These are phyloP conservation scores for Ophiostoma sp. DNA, from an alignment of 2,329 filamentous ascomycete genomes.

Conservation along the genomic window DNA sequence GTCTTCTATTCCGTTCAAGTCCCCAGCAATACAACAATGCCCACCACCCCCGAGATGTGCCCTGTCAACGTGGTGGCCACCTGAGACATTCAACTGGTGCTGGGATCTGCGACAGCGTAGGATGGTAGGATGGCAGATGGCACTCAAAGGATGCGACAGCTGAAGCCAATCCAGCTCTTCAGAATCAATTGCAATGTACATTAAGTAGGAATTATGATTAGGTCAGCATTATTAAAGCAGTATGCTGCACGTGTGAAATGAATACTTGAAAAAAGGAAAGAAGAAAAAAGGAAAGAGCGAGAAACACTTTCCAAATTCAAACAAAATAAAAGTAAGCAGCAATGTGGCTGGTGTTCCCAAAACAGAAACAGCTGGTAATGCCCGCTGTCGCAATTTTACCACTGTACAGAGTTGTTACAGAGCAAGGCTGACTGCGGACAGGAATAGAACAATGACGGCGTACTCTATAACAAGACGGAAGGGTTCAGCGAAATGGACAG, in stretches of 20 bases:
- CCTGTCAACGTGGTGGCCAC: not conserved
- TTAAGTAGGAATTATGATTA: not conserved
- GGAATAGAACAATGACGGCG: slow-evolving; percentile 22
- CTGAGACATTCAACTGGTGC: slow-evolving; percentile 1
- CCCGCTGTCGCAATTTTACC: not conserved
- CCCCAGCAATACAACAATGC: not conserved
- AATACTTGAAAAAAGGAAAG: not conserved
- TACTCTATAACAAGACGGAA: not conserved
- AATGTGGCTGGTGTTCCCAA: not conserved
- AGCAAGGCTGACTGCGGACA: slow-evolving; percentile 16
- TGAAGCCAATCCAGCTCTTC: not conserved
- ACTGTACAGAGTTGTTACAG: no score
- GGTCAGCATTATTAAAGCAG: not conserved
- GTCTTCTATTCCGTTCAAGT: not conserved
- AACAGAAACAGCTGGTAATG: slow-evolving; percentile 6
- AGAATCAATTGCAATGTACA: not conserved
- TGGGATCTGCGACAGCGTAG: not conserved
- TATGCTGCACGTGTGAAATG: not conserved
- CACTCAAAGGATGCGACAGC: not conserved
- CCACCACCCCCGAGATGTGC: not conserved
- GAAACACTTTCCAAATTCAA: not conserved
- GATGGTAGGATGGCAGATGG: not conserved
- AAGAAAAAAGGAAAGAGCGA: not conserved
- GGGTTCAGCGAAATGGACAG: not conserved
- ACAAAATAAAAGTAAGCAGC: not conserved